Conservation (phyloP, 139 green algal genomes). For the Picochlorum sp. region DNA sequence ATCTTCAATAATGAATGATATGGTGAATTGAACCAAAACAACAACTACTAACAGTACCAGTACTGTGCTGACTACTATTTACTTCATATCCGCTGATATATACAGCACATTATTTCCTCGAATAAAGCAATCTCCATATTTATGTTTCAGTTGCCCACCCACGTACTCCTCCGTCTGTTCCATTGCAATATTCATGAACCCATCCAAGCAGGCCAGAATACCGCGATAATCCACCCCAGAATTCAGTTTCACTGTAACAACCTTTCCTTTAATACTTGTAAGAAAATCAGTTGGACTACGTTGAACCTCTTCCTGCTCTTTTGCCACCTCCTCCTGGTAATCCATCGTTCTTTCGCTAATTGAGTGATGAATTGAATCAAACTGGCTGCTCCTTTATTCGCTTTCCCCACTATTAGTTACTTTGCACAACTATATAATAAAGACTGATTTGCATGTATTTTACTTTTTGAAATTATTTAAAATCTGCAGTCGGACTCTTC, state of each 20-base stretch:
- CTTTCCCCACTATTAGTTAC: too few relatives aligned
- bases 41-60: neutral
- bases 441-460: too few relatives aligned
- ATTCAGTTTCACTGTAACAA: conserved; percentile 95
- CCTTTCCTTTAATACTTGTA: conserved; percentile 88
- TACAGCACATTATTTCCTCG: conserved; percentile 93
- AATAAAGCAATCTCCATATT: conserved; percentile 99
- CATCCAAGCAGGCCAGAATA: conserved; percentile 95
- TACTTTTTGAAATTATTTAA: too few relatives aligned
- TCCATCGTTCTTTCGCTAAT: too few relatives aligned
- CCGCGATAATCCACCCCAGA: conserved; percentile 93
- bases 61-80: neutral
- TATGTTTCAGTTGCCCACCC: conserved; percentile 97
- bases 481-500: too few relatives aligned
- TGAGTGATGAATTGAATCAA: too few relatives aligned
- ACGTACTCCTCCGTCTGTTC: conserved; percentile 99
- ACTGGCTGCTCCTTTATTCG: too few relatives aligned
- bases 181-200: conserved; percentile 99
- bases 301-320: too few relatives aligned
- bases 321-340: too few relatives aligned
- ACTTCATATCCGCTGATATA: too few relatives aligned
- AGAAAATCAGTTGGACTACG: conserved; percentile 78
- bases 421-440: too few relatives aligned
- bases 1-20: too few relatives aligned
- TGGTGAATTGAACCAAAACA: neutral